Percentiles rank a stretch among this genome's conserved stretches.
Conservation (phyloP, 306 rosid genomes). For the Nissolia schottii region DNA sequence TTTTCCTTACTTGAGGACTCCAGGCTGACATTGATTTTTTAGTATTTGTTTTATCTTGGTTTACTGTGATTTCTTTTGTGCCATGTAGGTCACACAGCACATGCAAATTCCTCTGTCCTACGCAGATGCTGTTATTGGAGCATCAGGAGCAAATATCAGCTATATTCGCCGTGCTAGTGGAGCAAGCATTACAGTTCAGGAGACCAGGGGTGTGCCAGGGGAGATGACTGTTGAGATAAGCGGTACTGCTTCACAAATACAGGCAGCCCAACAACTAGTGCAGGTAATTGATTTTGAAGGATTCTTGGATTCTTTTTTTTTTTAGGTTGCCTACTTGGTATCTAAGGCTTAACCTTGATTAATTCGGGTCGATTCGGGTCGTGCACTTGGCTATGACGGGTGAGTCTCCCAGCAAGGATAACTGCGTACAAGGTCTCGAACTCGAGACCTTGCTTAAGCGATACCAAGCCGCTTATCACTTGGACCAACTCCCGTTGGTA, state of each 20-base stretch:
- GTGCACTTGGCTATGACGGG: too few relatives aligned
- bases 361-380: too few relatives aligned
- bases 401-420: too few relatives aligned
- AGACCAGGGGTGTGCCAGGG: slow-evolving; percentile 60
- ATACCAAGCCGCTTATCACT: too few relatives aligned
- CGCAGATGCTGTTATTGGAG: slow-evolving; percentile 62
- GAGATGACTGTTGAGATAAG: slow-evolving; percentile 63
- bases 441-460: too few relatives aligned
- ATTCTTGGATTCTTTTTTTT: slow-evolving; percentile 5
- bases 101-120: slow-evolving; percentile 62
- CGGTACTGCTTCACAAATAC: slow-evolving; percentile 55
- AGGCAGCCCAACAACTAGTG: slow-evolving; percentile 54
- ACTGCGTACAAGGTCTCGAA: too few relatives aligned
- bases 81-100: slow-evolving; percentile 52
- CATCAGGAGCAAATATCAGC: slow-evolving; percentile 55
- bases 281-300: slow-evolving; percentile 39
- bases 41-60: background rate
- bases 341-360: too few relatives aligned
- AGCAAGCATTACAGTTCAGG: slow-evolving; percentile 60
- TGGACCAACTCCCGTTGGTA: too few relatives aligned
- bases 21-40: background rate
- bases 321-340: too few relatives aligned
- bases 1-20: background rate
- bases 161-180: slow-evolving; percentile 64
- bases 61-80: background rate